phyloP scores from a whole-genome alignment of 2,329 filamentous ascomycete genomes.

The Dothiorella sarmentorum region DNA sequence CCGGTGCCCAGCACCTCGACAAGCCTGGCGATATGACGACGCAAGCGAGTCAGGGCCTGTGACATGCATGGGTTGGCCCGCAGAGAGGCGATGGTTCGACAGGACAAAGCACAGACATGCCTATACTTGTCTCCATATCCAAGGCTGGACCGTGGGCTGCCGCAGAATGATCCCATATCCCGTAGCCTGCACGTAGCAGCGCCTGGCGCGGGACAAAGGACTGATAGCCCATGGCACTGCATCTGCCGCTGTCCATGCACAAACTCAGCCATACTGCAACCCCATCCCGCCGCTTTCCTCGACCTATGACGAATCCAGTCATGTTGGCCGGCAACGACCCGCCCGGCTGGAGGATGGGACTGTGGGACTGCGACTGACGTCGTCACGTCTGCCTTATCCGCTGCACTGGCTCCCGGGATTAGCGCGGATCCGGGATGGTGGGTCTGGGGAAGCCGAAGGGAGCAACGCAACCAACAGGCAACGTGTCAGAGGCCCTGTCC shows the following conservation, averaged over 20 bases:
- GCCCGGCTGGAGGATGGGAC: background rate
- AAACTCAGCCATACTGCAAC: background rate
- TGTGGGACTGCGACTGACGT: constrained; percentile 4
- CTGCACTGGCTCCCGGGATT: constrained; percentile 8
- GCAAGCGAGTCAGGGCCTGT: background rate
- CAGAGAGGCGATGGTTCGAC: background rate
- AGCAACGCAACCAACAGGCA: background rate
- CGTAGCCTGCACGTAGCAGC: background rate
- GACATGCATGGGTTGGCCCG: background rate
- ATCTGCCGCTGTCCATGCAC: background rate
- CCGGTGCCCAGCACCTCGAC: background rate
- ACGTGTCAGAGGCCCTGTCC: background rate
- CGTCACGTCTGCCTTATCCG: constrained; percentile 3
- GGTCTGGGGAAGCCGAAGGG: constrained; percentile 8
- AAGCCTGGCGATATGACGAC: constrained; percentile 6
- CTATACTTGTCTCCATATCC: background rate
- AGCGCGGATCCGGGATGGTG: background rate
- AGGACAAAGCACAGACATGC: constrained; percentile 4
- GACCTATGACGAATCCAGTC: background rate
- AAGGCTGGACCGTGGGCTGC: background rate
- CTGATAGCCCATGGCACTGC: background rate
- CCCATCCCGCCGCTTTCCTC: background rate
- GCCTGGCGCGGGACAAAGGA: background rate
- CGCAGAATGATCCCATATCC: background rate
- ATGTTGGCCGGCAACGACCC: background rate